Evolutionary conservation across 1,284 basidiomycete species (phyloP).

Genomic region (Hemileccinum hortonii): DNA sequence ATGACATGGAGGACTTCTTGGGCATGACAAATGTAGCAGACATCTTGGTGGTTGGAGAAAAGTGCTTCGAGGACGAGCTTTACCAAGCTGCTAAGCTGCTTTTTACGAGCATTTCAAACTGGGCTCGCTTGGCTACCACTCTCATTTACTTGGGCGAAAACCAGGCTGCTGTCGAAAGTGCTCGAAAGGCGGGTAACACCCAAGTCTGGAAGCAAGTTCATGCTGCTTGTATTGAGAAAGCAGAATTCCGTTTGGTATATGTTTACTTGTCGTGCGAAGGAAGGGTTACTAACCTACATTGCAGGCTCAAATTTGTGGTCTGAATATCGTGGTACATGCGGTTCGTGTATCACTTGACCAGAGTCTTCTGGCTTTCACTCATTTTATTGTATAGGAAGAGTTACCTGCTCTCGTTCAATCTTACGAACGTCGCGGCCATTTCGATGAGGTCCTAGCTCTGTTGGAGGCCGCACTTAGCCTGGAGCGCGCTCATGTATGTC

Average conservation of each 20-base stretch:
- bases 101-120: slow-evolving; percentile 97
- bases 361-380: slow-evolving; percentile 1
- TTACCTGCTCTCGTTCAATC: slow-evolving; percentile 77
- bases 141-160: slow-evolving; percentile 99
- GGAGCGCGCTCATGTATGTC: slow-evolving; percentile 88
- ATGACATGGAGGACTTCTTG: slow-evolving; percentile 99
- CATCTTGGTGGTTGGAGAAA: slow-evolving; percentile 94
- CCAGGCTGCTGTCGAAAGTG: slow-evolving; percentile 97
- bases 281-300: slow-evolving; percentile 7
- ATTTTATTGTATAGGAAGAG: slow-evolving; percentile 65
- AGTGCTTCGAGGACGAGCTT: slow-evolving; percentile 98
- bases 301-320: slow-evolving; percentile 95
- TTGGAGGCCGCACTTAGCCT: slow-evolving; percentile 94
- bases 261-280: slow-evolving; percentile 15
- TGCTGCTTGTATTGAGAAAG: slow-evolving; percentile 96
- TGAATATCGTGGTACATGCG: slow-evolving; percentile 92
- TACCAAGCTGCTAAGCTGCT: slow-evolving; percentile 97
- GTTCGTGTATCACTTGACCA: slow-evolving; percentile 41
- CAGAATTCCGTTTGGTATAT: slow-evolving; percentile 86
- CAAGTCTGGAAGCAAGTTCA: slow-evolving; percentile 99
- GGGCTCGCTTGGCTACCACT: slow-evolving; percentile 96
- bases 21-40: slow-evolving; percentile 99
- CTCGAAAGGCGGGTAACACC: slow-evolving; percentile 98
- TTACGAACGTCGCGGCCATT: slow-evolving; percentile 92
- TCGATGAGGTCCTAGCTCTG: slow-evolving; percentile 90